phyloP scores from a whole-genome alignment of 176 grass and related monocot genomes.

The Panicum miliaceum region DNA sequence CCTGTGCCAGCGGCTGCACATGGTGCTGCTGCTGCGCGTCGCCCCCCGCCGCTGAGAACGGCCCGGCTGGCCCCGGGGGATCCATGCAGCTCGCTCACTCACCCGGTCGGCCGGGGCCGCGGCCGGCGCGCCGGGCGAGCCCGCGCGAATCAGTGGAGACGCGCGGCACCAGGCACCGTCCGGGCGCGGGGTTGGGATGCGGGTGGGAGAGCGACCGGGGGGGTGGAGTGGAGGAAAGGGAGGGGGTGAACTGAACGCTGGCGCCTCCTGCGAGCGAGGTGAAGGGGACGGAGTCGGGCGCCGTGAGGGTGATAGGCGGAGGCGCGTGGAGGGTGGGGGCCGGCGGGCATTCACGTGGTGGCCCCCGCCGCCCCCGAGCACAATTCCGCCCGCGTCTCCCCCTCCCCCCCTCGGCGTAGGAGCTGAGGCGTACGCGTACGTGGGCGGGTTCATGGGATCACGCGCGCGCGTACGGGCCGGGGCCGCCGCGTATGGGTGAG shows the following conservation, averaged over 20 bases:
- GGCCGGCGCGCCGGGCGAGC: background rate
- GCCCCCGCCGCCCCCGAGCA: slow-evolving; percentile 42
- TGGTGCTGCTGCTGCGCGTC: slow-evolving; percentile 23
- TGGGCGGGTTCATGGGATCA: background rate
- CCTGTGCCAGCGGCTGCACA: slow-evolving; percentile 33
- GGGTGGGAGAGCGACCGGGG: slow-evolving; percentile 46
- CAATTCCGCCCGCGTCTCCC: slow-evolving; percentile 33
- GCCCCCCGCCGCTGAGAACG: background rate
- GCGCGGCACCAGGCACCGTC: background rate
- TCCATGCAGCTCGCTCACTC: slow-evolving; percentile 41
- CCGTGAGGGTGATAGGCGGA: slow-evolving; percentile 47
- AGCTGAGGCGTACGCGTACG: background rate
- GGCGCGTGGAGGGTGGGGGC: slow-evolving; percentile 45
- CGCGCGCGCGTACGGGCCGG: background rate
- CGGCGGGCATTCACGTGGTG: slow-evolving; percentile 71
- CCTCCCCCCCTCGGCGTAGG: slow-evolving; percentile 16
- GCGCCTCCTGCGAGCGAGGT: slow-evolving; percentile 9
- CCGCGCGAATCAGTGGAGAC: slow-evolving; percentile 20
- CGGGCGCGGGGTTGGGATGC: slow-evolving; percentile 22
- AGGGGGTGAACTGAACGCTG: slow-evolving; percentile 31
- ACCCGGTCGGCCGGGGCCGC: slow-evolving; percentile 29
- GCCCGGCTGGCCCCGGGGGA: slow-evolving; percentile 26
- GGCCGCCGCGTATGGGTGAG: background rate
- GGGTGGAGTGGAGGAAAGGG: slow-evolving; percentile 43
- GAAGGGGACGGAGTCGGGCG: slow-evolving; percentile 36